These are phyloP conservation scores for Pythium diclinum DNA, from an alignment of 352 stramenopile genomes.

Conservation along the genomic window DNA sequence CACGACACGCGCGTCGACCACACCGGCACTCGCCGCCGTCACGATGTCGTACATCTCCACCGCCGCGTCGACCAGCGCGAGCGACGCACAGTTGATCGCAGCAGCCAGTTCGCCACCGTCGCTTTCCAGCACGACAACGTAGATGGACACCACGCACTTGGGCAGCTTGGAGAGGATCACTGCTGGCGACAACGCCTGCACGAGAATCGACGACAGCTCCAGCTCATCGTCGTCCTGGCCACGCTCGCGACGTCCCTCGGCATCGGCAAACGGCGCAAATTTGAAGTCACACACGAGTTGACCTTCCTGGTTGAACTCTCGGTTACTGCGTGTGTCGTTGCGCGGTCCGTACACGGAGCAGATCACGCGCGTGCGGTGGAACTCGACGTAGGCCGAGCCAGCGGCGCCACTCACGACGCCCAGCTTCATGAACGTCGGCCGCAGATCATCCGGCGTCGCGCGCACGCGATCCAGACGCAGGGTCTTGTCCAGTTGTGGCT, in stretches of 20 bases:
- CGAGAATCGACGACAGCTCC: slow-evolving; percentile 71
- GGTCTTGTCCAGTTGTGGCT: slow-evolving; percentile 30
- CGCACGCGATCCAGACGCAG: slow-evolving; percentile 39
- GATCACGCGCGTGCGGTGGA: slow-evolving; percentile 84
- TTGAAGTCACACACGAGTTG: slow-evolving; percentile 89
- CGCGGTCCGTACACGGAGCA: slow-evolving; percentile 88
- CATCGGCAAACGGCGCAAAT: slow-evolving; percentile 80
- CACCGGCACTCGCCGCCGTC: slow-evolving; percentile 62
- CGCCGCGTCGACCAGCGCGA: slow-evolving; percentile 84
- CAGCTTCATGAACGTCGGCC: slow-evolving; percentile 82
- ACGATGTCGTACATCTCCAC: slow-evolving; percentile 93
- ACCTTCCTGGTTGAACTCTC: slow-evolving; percentile 84
- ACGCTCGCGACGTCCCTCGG: slow-evolving; percentile 54
- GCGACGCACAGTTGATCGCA: slow-evolving; percentile 82
- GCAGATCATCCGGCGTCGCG: slow-evolving; percentile 74
- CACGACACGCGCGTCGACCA: slow-evolving; percentile 54
- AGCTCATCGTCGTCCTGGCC: slow-evolving; percentile 79
- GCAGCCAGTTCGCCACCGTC: slow-evolving; percentile 82
- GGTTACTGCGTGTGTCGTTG: slow-evolving; percentile 64
- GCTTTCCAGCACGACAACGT: slow-evolving; percentile 84
- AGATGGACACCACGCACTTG: slow-evolving; percentile 89
- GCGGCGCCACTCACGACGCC: slow-evolving; percentile 75
- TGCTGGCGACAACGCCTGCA: slow-evolving; percentile 72
- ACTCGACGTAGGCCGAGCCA: slow-evolving; percentile 88
- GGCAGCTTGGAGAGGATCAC: slow-evolving; percentile 86